These are phyloP conservation scores for Colletotrichum musae DNA, from an alignment of 2,329 filamentous ascomycete species.

Conservation along the genomic window DNA sequence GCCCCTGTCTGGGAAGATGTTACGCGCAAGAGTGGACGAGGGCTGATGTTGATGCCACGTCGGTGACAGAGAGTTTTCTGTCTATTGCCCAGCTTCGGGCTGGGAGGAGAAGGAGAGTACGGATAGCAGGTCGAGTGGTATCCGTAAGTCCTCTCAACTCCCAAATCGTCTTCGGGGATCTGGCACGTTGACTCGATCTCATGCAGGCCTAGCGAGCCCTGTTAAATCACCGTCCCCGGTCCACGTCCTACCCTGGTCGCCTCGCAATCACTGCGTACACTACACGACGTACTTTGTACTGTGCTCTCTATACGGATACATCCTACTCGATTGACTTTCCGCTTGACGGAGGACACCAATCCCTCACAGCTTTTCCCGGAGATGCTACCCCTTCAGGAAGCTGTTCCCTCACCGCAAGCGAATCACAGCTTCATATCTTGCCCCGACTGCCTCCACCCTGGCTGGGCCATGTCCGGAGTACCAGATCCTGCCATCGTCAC, in stretches of 20 bases:
- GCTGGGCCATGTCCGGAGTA: slow-evolving; percentile 18
- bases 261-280: slow-evolving; percentile 15
- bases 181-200: slow-evolving; percentile 34
- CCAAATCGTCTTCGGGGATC: slow-evolving; percentile 18
- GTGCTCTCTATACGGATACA: not conserved
- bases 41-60: no score
- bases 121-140: no score
- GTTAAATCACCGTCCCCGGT: slow-evolving; percentile 21
- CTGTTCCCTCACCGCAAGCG: slow-evolving; percentile 5
- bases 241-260: slow-evolving; percentile 7
- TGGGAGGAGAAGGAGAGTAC: no score
- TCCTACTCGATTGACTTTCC: slow-evolving; percentile 34
- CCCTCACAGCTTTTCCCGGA: slow-evolving; percentile 18
- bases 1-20: no score
- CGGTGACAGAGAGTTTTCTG: no score
- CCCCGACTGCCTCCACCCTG: slow-evolving; percentile 18
- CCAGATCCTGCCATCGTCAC: slow-evolving; percentile 34
- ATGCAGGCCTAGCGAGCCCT: slow-evolving; percentile 30
- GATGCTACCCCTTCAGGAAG: slow-evolving; percentile 27
- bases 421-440: slow-evolving; percentile 9
- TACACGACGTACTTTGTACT: slow-evolving; percentile 29
- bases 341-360: slow-evolving; percentile 19
- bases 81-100: no score
- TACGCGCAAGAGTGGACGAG: no score
- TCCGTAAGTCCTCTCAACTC: slow-evolving; percentile 1